These are phyloP conservation scores for Metrosideros polymorpha DNA, from an alignment of 441 rosid genomes.

Conservation along the genomic window DNA sequence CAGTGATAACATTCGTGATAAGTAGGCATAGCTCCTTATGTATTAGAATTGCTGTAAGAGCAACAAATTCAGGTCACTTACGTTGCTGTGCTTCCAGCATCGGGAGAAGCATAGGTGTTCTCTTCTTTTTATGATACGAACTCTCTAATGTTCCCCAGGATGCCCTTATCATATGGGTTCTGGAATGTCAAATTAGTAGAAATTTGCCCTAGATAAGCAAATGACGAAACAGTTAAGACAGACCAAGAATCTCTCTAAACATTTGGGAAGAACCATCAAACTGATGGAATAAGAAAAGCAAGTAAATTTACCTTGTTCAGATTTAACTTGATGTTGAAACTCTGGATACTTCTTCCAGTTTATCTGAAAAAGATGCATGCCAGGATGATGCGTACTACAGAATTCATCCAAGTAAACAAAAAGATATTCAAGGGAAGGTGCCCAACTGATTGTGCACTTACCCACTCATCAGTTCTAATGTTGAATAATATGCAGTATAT, in stretches of 20 bases:
- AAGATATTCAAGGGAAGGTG: background rate
- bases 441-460: conserved; percentile 13
- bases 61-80: background rate
- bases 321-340: conserved; percentile 21
- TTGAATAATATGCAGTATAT: conserved; percentile 46
- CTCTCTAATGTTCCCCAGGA: conserved; percentile 31
- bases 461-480: conserved; percentile 62
- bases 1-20: background rate
- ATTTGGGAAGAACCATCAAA: background rate
- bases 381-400: background rate
- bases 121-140: conserved; percentile 7
- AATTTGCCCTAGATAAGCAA: conserved; percentile 20
- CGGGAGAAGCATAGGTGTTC: background rate
- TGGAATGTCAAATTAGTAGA: conserved; percentile 8
- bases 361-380: conserved; percentile 17
- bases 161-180: conserved; percentile 45
- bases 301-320: conserved; percentile 25
- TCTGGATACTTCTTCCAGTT: conserved; percentile 59
- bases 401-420: background rate
- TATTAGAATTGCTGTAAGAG: background rate
- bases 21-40: background rate
- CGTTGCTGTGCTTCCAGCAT: background rate
- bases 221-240: background rate
- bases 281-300: background rate
- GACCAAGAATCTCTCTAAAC: background rate